Percentiles rank a stretch among this genome's conserved stretches.
Evolutionary conservation across 2,329 filamentous ascomycete species (phyloP).

Genomic region (Tolypocladium guangdongense): DNA sequence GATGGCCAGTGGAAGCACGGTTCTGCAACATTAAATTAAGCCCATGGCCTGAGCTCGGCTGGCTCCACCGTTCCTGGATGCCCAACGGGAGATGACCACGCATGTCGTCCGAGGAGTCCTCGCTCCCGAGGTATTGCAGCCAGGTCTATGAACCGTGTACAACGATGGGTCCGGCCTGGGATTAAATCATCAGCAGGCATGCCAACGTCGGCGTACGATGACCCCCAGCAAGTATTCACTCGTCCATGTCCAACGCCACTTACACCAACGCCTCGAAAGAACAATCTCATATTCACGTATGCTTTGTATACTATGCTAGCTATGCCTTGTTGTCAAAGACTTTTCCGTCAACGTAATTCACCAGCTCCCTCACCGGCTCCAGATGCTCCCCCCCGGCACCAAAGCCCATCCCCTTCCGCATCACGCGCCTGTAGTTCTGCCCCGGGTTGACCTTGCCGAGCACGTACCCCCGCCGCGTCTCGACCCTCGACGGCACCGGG

Average conservation of each 20-base stretch:
- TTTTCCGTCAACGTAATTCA: conserved; percentile 37
- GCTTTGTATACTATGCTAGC: neutral
- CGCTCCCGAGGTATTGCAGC: too few relatives aligned
- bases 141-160: too few relatives aligned
- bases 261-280: neutral
- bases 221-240: too few relatives aligned
- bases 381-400: conserved; percentile 31
- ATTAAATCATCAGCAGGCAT: too few relatives aligned
- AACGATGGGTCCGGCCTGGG: too few relatives aligned
- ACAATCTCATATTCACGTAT: too few relatives aligned
- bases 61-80: too few relatives aligned
- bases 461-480: conserved; percentile 38
- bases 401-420: conserved; percentile 41
- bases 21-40: neutral
- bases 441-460: conserved; percentile 45
- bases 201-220: too few relatives aligned
- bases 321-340: conserved; percentile 31
- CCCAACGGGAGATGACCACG: too few relatives aligned
- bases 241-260: neutral
- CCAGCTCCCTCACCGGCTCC: conserved; percentile 35
- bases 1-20: neutral
- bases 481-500: conserved; percentile 39
- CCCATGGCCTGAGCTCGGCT: neutral
- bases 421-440: conserved; percentile 40
- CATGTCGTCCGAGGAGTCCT: too few relatives aligned